Evolutionary conservation across 169 alveolate species (phyloP), one percentile per base, ranked within the genome.

Genomic region (Eimeria maxima): DNA sequence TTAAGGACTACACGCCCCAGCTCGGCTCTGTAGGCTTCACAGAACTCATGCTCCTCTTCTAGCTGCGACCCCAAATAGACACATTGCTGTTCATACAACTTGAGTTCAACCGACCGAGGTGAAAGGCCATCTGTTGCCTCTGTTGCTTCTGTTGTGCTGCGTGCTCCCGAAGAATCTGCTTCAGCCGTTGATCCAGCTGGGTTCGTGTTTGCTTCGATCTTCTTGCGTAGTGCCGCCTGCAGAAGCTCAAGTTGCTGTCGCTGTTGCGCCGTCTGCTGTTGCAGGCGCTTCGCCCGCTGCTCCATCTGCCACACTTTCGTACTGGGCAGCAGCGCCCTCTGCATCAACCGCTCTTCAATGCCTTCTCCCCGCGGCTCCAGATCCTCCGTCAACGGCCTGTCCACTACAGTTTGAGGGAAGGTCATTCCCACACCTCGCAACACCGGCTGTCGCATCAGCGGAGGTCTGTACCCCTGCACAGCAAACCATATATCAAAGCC

Each of bases 261-360:
- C 96, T 93, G 91, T 74, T 93, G 83, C 67, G 76, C 93, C 38
- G 74, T 22, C 71, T 81, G 84, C 84, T 29, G 76, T 65, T 60
- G 96, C 50, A 55, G 84, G 7, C 84, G 87, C 60, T 76, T 65
- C 29, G 29, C 27, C 63, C 83, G 69, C 93, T 93, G 91, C 96
- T 93, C 96, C 74, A 93, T 60, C 73, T 78, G 93, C 91, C 81
- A 81, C 53, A 93, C 96, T 29, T 27, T 47, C 76, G 96, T 63
- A 86, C 96, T 93, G 7, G 96, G 91, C 92, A 93, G 57, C 87
- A 14, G 60, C 67, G 74, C 86, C 22, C 74, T 67, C 63, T 63
- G 71, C 76, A 67, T 14, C 63, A 93, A 6, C 24, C 86, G 33
- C 84, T 60, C 57, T 22, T 81, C 96, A 42, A 81, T 65, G 73